These are phyloP conservation scores for Dryas integrifolia DNA, from an alignment of 331 rosid species.

Conservation along the genomic window DNA sequence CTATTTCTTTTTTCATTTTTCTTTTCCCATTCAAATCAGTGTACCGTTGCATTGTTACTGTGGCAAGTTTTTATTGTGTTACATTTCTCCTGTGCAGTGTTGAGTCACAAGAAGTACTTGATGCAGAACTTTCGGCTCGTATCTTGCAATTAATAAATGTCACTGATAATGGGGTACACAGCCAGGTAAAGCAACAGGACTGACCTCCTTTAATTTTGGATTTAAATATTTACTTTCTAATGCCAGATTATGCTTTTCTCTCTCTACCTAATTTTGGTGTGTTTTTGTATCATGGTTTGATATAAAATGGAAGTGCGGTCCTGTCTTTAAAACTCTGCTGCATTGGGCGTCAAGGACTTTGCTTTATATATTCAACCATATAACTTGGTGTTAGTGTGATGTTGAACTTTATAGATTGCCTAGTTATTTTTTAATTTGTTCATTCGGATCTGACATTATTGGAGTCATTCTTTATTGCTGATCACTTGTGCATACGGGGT, in stretches of 20 bases:
- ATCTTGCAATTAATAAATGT: conserved; percentile 72
- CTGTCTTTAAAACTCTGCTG: neutral
- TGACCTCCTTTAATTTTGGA: neutral
- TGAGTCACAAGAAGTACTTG: conserved; percentile 80
- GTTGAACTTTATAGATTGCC: neutral
- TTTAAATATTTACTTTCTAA: neutral
- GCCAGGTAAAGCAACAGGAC: conserved; percentile 50
- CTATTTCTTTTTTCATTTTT: conserved; percentile 5
- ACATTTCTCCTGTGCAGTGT: conserved; percentile 47
- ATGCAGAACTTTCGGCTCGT: conserved; percentile 91
- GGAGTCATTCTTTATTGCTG: too few species aligned
- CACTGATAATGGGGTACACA: conserved; percentile 75
- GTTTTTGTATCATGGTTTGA: conserved; percentile 1
- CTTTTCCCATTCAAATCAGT: neutral
- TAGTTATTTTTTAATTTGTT: neutral
- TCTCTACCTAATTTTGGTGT: neutral
- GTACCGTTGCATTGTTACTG: neutral
- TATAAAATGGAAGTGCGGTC: neutral
- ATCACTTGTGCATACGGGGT: too few species aligned
- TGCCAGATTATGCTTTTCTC: neutral
- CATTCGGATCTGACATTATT: neutral
- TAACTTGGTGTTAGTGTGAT: neutral
- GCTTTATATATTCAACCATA: neutral
- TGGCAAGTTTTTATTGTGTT: neutral
- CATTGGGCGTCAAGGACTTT: neutral